Evolutionary conservation across 345 rosid species (phyloP).

Genomic region (Murraya paniculata): DNA sequence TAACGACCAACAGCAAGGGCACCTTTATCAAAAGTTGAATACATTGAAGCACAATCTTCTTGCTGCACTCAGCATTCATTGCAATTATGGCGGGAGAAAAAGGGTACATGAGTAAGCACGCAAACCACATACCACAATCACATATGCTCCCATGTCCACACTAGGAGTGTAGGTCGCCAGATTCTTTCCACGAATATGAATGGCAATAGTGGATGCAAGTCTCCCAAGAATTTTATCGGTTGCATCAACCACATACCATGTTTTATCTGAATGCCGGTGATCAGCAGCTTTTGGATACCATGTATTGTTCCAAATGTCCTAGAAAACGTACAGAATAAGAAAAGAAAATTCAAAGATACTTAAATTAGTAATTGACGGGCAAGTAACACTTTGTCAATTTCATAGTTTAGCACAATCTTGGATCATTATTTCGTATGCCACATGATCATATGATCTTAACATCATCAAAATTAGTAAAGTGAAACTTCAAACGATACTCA

Average conservation of each 20-base stretch:
- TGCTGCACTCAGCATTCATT: neutral
- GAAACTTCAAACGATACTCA: neutral
- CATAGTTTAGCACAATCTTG: neutral
- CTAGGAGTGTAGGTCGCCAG: slow-evolving; percentile 90
- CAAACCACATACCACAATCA: slow-evolving; percentile 76
- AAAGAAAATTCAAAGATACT: neutral
- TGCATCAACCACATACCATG: slow-evolving; percentile 91
- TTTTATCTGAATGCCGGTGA: slow-evolving; percentile 79
- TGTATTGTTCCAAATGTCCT: slow-evolving; percentile 96
- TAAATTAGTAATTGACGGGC: neutral
- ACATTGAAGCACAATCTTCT: neutral
- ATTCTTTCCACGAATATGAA: slow-evolving; percentile 88
- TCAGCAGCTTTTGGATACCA: slow-evolving; percentile 96
- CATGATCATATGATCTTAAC: neutral
- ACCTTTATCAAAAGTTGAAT: neutral
- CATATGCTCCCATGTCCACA: slow-evolving; percentile 98
- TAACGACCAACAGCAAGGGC: neutral
- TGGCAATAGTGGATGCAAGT: slow-evolving; percentile 84
- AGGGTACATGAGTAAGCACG: neutral
- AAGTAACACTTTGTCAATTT: neutral
- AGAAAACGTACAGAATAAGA: slow-evolving; percentile 1
- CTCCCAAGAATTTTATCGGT: slow-evolving; percentile 88
- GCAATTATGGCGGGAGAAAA: neutral
- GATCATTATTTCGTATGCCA: neutral
- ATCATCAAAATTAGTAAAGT: neutral